A percentile compares a stretch with the other conserved stretches of the same genome.
Conservation (phyloP, 768 basidiomycete species). For the Lactifluus rugatus region DNA sequence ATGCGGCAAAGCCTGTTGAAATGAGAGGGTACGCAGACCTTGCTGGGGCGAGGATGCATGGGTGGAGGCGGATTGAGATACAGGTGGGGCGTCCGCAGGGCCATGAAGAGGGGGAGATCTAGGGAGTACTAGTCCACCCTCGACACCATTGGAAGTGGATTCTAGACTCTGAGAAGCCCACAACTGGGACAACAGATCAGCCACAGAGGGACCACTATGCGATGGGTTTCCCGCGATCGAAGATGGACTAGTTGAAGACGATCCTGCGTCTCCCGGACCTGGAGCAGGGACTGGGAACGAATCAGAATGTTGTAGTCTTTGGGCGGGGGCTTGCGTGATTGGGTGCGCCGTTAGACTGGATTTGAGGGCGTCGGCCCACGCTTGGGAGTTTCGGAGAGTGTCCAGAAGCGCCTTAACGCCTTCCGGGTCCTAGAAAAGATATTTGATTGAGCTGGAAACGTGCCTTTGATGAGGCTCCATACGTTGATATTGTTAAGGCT, state of each 20-base stretch:
- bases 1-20: constrained; percentile 60
- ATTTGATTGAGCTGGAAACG: background rate
- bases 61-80: background rate
- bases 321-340: constrained; percentile 4
- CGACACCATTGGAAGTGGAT: background rate
- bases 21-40: constrained; percentile 43
- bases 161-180: background rate
- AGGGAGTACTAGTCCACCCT: background rate
- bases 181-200: constrained; percentile 18
- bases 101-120: background rate
- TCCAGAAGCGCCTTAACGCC: constrained; percentile 61
- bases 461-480: background rate
- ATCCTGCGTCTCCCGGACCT: background rate
- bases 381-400: constrained; percentile 53
- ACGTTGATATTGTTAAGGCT: constrained; percentile 11
- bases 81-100: background rate
- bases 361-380: constrained; percentile 47
- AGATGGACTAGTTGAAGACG: constrained; percentile 1
- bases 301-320: background rate
- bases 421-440: constrained; percentile 12
- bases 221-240: constrained; percentile 1
- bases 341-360: constrained; percentile 5
- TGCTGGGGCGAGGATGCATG: constrained; percentile 14
- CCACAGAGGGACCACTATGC: constrained; percentile 16
- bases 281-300: background rate